These are phyloP conservation scores for Artemisia annua DNA, from an alignment of 129 eudicot genomes.

Conservation along the genomic window DNA sequence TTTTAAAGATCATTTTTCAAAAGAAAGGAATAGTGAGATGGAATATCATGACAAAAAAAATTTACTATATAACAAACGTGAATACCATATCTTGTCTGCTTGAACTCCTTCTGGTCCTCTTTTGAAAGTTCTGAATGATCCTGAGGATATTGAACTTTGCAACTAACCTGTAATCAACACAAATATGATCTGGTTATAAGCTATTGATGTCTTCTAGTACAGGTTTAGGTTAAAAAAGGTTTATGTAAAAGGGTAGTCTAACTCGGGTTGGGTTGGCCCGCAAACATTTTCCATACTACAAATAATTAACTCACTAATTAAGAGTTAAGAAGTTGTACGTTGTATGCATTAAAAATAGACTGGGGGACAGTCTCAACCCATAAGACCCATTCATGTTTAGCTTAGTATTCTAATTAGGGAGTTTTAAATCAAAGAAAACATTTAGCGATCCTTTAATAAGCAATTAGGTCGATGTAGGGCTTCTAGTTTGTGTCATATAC, in stretches of 20 bases:
- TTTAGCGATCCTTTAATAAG: too few relatives aligned
- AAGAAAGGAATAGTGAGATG: background rate
- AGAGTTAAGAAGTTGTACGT: too few relatives aligned
- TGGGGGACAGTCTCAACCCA: too few relatives aligned
- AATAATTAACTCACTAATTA: background rate
- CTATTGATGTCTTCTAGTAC: background rate
- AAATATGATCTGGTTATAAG: constrained; percentile 15
- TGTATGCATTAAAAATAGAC: background rate
- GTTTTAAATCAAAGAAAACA: too few relatives aligned
- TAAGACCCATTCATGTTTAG: too few relatives aligned
- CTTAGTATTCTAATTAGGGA: too few relatives aligned
- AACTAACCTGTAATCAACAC: constrained; percentile 67
- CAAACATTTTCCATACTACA: background rate
- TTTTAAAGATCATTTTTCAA: too few relatives aligned
- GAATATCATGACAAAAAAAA: background rate
- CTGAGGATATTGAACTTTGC: constrained; percentile 87
- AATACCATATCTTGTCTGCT: constrained; percentile 96
- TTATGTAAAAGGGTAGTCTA: too few relatives aligned
- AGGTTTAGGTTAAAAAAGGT: background rate
- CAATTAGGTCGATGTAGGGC: too few relatives aligned
- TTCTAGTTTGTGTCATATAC: background rate
- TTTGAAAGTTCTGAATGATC: constrained; percentile 85
- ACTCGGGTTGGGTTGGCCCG: background rate
- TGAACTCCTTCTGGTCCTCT: constrained; percentile 97
- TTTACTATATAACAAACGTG: constrained; percentile 9